Conservation (phyloP, 371 early-diverging fungal species). For the Funneliformis caledonium region DNA sequence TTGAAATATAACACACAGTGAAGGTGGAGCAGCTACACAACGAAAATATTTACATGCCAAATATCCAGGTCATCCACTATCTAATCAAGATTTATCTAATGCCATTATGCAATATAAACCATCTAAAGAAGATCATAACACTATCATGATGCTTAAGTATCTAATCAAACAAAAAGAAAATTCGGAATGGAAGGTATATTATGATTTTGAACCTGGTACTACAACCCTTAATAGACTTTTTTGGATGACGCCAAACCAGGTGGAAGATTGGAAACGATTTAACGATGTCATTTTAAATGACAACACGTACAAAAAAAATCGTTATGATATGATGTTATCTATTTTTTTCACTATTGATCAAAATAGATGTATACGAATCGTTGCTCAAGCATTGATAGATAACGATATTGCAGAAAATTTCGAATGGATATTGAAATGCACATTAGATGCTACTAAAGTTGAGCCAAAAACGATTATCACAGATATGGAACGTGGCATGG, state of each 20-base stretch:
- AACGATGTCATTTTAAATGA: neutral
- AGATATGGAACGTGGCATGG: too few species aligned
- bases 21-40: neutral
- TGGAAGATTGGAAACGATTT: neutral
- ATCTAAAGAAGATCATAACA: neutral
- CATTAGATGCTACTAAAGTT: too few species aligned
- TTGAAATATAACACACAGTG: too few species aligned
- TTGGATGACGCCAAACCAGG: neutral
- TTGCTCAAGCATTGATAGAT: slow-evolving; percentile 11
- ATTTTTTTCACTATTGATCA: neutral
- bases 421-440: neutral
- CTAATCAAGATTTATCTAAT: neutral
- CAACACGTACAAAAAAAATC: neutral
- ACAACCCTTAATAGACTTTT: neutral
- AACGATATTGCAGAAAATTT: neutral
- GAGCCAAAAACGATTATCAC: too few species aligned
- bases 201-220: neutral
- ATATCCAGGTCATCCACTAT: neutral
- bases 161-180: neutral
- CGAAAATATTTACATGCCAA: neutral
- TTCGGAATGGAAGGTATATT: neutral
- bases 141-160: neutral
- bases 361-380: neutral
- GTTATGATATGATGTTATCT: neutral
- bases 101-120: neutral